Evolutionary conservation across 805 yeast genomes (phyloP), one percentile per base, ranked within the genome.

Genomic region (Wickerhamiella sergipiensis): DNA sequence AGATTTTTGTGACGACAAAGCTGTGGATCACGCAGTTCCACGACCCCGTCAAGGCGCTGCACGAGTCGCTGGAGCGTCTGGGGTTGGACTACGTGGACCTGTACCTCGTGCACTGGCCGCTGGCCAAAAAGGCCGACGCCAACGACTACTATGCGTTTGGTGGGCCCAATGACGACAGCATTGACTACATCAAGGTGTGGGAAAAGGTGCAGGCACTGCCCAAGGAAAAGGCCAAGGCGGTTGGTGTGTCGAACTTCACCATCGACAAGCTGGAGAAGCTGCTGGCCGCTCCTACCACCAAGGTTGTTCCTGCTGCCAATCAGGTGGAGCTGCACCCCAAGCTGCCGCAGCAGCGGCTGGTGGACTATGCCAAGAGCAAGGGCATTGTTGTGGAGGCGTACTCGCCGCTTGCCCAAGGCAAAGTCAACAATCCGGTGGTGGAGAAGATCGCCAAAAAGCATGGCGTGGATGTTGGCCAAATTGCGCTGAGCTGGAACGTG

Each of bases 191-290:
- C 53, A 73, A 80, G 59, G 79, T 86, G 21, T 84, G 80, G 79
- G 78, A 74, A 58, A 67, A 66, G 38, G 66, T 85, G 77, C 86
- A 84, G 67, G 69, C 75, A 57, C 67, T 83, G 47, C 71, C 77
- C 47, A 67, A 68, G 29, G 63, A 75, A 21, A 72, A 77, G 62
- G 71, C 77, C 22, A 77, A 72, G 58, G 77, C 88, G 23, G 75
- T 85, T 64, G 95, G 95, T 58, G 84, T 85, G 43, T 81, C 88
- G 36, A 85, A 85, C 69, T 78, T 80, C 63, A 74, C 85, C n/a
- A 66, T 75, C 26, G 73, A 69, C 50, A 74, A 77, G 56, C 61
- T 82, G 53, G 67, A 74, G 52, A 71, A 66, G 48, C 67, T 85
- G 52, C 69, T 83, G 49, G 53, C 61, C 26, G 53, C 56, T 19